Evolutionary conservation across 306 rosid genomes (phyloP), one percentile per base, ranked within the genome.

Genomic region (Myrica gale): DNA sequence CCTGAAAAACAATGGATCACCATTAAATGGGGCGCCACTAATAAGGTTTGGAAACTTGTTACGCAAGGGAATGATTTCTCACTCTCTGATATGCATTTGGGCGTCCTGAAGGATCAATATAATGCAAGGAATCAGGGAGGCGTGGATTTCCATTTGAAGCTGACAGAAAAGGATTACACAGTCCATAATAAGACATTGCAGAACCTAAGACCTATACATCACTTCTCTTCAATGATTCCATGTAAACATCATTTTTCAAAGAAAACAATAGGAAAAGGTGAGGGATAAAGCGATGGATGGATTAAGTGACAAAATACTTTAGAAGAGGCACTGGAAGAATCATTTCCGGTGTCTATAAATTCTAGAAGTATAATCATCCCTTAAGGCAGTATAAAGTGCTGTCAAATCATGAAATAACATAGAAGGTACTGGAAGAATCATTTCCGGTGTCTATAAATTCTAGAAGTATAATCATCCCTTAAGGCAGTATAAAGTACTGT

Each of bases 141-240:
- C 99, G 99, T 57, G 98, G 89, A 81, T 96, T 96, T 78, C 99
- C 99, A 85, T 96, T 96, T 67, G 99, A 96, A 82, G 99, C 99
- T 96, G 93, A 86, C 77, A 84, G 81, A 74, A 52, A 83, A 79
- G 66, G 73, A 76, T 66, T 9, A 72, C 26, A 57, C 71, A 81
- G 80, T 73, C 65, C 68, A 56, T 70, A 17, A 79, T 39, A 78
- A 58, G 54, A 41, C 69, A 71, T 26, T 19, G 55, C 68, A 74
- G 45, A 47, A 37, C 68, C 73, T 50, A 53, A 70, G 71, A 68
- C 76, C 63, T 72, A 73, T 62, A 76, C 67, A 74, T 55, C 66
- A 78, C 69, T 61, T 48, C 71, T 54, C 47, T n/a, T 43, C 4
- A 17, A 16, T 23, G 7, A 16, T 47, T 39, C 12, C 50, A 51